Evolutionary conservation across 208 protist species (phyloP).

Genomic region (Trypanosomatidae sp.): DNA sequence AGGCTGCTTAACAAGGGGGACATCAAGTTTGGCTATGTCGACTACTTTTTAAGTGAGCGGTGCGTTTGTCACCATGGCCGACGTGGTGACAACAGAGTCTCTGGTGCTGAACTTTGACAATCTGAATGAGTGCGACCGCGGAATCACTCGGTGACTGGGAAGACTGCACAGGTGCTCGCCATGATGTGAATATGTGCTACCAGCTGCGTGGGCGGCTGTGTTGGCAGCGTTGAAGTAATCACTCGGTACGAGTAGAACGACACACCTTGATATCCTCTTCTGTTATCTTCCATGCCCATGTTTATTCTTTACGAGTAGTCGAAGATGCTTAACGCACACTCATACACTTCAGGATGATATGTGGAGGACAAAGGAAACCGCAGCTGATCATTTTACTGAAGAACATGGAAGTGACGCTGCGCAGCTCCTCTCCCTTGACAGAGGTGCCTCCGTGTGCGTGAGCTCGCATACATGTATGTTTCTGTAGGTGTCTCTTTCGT

Average conservation of each 20-base stretch:
- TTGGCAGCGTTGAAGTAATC: conserved; percentile 76
- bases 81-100: conserved; percentile 85
- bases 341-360: neutral
- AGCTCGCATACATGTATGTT: too few relatives aligned
- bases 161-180: conserved; percentile 91
- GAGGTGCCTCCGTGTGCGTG: too few relatives aligned
- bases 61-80: conserved; percentile 96
- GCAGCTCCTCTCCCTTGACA: conserved; percentile 30
- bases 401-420: neutral
- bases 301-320: neutral
- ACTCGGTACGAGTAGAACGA: conserved; percentile 85
- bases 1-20: conserved; percentile 64
- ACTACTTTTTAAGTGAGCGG: conserved; percentile 97
- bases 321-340: neutral
- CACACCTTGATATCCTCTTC: neutral
- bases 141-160: conserved; percentile 96
- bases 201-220: conserved; percentile 48
- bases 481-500: too few relatives aligned
- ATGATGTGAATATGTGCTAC: conserved; percentile 83
- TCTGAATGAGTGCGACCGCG: conserved; percentile 96
- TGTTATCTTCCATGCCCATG: neutral
- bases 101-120: conserved; percentile 72
- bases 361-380: neutral
- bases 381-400: neutral
- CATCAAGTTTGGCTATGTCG: conserved; percentile 69